Percentiles rank a stretch among this genome's conserved stretches.
Evolutionary conservation across 139 green algal species (phyloP).

Genomic region (Auxenochlorella pyrenoidosa): DNA sequence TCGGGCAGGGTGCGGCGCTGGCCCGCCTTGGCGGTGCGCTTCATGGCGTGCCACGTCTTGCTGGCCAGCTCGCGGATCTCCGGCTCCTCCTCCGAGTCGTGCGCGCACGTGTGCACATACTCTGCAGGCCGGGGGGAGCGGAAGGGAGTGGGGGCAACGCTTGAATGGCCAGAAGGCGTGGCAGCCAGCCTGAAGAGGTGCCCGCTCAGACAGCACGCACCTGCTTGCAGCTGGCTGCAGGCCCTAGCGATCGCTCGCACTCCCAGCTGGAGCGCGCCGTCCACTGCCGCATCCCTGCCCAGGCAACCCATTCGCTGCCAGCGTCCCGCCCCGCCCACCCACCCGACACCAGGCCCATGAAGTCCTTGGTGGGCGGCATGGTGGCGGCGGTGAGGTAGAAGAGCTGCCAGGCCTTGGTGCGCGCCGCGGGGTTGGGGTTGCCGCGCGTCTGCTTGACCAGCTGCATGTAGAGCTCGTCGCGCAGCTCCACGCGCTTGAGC

Average conservation of each 20-base stretch:
- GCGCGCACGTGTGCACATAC: slow-evolving; percentile 83
- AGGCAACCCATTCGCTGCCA: neutral
- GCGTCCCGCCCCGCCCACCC: neutral
- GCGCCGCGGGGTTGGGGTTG: slow-evolving; percentile 63
- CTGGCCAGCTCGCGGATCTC: slow-evolving; percentile 55
- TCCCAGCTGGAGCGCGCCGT: no score
- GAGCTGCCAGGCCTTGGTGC: slow-evolving; percentile 87
- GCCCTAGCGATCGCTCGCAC: no score
- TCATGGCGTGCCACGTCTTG: slow-evolving; percentile 84
- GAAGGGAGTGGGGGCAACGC: no score
- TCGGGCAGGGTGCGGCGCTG: slow-evolving; percentile 77
- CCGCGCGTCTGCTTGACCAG: slow-evolving; percentile 94
- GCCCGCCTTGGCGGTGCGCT: slow-evolving; percentile 89
- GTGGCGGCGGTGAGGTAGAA: slow-evolving; percentile 84
- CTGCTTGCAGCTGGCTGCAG: neutral
- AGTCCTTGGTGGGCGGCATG: slow-evolving; percentile 92
- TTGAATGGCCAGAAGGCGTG: no score
- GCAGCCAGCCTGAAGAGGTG: neutral
- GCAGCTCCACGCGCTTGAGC: slow-evolving; percentile 89
- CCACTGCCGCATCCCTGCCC: neutral
- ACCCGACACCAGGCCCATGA: slow-evolving; percentile 85
- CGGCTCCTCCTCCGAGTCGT: slow-evolving; percentile 62
- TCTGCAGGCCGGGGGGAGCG: slow-evolving; percentile 2
- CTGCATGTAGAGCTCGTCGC: slow-evolving; percentile 92
- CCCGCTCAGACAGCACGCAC: neutral